phyloP scores from a whole-genome alignment of 192 early-diverging fungal species.

The Rhizophagus sp. region DNA sequence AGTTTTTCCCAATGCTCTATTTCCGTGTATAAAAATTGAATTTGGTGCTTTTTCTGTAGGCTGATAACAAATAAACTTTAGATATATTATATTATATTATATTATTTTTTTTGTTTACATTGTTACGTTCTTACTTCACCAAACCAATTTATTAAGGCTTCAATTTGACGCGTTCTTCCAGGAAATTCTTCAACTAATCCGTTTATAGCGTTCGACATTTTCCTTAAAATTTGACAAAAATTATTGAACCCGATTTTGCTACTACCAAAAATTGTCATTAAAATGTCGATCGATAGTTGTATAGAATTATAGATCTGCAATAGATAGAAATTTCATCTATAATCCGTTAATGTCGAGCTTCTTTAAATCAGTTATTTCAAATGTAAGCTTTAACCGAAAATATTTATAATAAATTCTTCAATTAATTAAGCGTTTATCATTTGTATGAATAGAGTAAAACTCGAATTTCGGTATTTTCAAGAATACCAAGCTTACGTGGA shows the following conservation, averaged over 20 bases:
- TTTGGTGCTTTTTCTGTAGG: constrained; percentile 1
- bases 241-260: too few relatives aligned
- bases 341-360: not conserved
- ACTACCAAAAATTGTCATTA: too few relatives aligned
- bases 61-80: not conserved
- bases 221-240: too few relatives aligned
- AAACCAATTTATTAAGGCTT: constrained; percentile 8
- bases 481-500: not conserved
- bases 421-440: not conserved
- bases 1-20: constrained; percentile 15
- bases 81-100: not conserved
- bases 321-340: too few relatives aligned
- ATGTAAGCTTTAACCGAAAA: not conserved
- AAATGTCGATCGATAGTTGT: too few relatives aligned
- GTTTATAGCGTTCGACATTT: not conserved
- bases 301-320: too few relatives aligned
- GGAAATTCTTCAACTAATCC: not conserved
- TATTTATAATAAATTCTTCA: not conserved
- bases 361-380: not conserved
- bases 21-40: constrained; percentile 10
- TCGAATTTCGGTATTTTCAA: not conserved
- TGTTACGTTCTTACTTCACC: not conserved
- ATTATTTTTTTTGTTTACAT: not conserved
- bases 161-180: constrained; percentile 10
- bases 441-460: not conserved